Conservation (phyloP, 1,139 yeast species). For the Nakaseomyces bracarensis region DNA sequence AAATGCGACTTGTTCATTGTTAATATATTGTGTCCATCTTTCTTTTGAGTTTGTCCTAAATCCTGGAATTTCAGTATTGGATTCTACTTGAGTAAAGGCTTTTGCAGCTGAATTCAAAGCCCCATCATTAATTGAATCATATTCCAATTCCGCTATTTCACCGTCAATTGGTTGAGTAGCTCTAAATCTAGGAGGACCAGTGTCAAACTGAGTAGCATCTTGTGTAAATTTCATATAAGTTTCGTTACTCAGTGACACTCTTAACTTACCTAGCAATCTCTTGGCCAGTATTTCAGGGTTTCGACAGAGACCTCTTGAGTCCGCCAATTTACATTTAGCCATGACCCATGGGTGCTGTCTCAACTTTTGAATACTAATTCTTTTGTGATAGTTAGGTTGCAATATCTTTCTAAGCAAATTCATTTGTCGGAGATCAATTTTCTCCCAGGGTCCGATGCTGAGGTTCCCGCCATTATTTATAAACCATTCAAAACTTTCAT, state of each 20-base stretch:
- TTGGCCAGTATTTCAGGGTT: conserved; percentile 42
- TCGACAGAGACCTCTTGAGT: conserved; percentile 40
- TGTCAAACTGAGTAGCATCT: conserved; percentile 11
- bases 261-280: conserved; percentile 38
- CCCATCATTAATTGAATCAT: conserved; percentile 15
- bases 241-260: conserved; percentile 41
- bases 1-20: conserved; percentile 25
- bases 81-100: conserved; percentile 15
- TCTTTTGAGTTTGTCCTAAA: conserved; percentile 15
- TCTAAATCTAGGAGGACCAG: conserved; percentile 8
- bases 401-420: conserved; percentile 45
- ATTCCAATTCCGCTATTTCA: conserved; percentile 24
- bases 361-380: conserved; percentile 38
- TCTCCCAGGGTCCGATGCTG: conserved; percentile 44
- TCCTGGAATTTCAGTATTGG: conserved; percentile 6
- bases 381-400: conserved; percentile 38
- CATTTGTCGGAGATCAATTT: conserved; percentile 39
- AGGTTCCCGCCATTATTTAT: conserved; percentile 39
- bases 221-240: conserved; percentile 32
- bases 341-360: conserved; percentile 47
- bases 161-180: conserved; percentile 26
- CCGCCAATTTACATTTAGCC: conserved; percentile 36
- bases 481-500: conserved; percentile 41
- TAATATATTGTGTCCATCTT: conserved; percentile 22
- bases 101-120: conserved; percentile 12